Percentiles rank a stretch among this genome's conserved stretches.
Evolutionary conservation across 129 eudicot species (phyloP).

Genomic region (Lonicera japonica): DNA sequence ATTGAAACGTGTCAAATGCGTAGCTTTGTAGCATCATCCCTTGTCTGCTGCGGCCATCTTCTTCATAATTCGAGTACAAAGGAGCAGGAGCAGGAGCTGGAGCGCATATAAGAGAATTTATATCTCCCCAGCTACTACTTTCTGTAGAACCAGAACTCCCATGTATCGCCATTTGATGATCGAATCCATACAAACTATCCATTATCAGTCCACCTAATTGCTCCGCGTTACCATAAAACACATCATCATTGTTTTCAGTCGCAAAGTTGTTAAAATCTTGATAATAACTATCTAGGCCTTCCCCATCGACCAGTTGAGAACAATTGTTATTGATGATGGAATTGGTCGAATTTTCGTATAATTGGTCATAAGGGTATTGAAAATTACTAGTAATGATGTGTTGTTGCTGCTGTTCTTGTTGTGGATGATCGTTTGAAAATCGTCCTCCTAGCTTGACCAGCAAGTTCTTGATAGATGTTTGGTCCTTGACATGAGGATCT

Average conservation of each 20-base stretch:
- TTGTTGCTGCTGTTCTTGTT: not conserved
- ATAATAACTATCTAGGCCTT: slow-evolving; percentile 12
- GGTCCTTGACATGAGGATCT: slow-evolving; percentile 27
- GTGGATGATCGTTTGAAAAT: not conserved
- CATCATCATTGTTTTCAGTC: slow-evolving; percentile 27
- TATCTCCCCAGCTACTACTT: slow-evolving; percentile 36
- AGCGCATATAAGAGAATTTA: slow-evolving; percentile 27
- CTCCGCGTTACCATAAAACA: slow-evolving; percentile 13
- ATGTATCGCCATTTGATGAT: not conserved
- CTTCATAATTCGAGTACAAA: slow-evolving; percentile 19
- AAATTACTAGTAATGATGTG: not conserved
- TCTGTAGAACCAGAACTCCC: not conserved
- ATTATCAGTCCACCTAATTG: slow-evolving; percentile 23
- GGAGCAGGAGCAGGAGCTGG: slow-evolving; percentile 8
- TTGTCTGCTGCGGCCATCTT: slow-evolving; percentile 16
- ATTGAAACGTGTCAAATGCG: slow-evolving; percentile 12
- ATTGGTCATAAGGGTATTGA: slow-evolving; percentile 28
- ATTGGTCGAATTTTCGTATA: not conserved
- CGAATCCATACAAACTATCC: slow-evolving; percentile 25
- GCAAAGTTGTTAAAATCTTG: slow-evolving; percentile 28
- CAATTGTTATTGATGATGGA: not conserved
- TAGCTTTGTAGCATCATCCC: slow-evolving; percentile 3
- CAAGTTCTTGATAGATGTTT: slow-evolving; percentile 24
- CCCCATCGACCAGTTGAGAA: slow-evolving; percentile 10
- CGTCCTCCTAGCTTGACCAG: slow-evolving; percentile 11